Evolutionary conservation across 306 rosid species (phyloP).

Genomic region (Malus orientalis): DNA sequence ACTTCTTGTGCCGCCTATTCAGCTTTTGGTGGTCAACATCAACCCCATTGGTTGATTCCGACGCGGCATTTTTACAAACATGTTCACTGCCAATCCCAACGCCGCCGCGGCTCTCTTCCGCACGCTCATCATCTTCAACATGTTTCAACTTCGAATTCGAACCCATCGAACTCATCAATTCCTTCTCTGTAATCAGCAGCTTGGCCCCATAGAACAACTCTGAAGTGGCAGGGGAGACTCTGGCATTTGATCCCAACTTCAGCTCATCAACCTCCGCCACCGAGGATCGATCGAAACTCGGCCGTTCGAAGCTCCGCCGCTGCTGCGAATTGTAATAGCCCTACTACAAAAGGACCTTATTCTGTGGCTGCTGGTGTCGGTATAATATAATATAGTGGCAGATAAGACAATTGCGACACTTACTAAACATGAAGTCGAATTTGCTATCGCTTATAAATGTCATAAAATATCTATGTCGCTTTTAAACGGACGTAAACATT

Average conservation of each 20-base stretch:
- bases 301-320: slow-evolving; percentile 64
- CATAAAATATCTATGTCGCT: no score
- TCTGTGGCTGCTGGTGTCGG: no score
- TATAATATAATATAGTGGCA: no score
- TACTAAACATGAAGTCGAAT: no score
- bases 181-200: slow-evolving; percentile 56
- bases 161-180: slow-evolving; percentile 35
- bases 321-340: slow-evolving; percentile 52
- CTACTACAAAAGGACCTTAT: no score
- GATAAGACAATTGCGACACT: no score
- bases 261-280: slow-evolving; percentile 61
- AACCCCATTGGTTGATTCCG: neutral
- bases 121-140: slow-evolving; percentile 21
- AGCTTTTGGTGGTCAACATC: slow-evolving; percentile 26
- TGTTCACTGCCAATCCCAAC: slow-evolving; percentile 1
- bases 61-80: slow-evolving; percentile 24
- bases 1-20: slow-evolving; percentile 42
- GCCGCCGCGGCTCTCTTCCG: slow-evolving; percentile 8
- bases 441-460: no score
- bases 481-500: no score
- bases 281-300: slow-evolving; percentile 67
- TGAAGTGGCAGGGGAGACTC: slow-evolving; percentile 75
- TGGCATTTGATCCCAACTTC: slow-evolving; percentile 60
- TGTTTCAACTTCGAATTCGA: slow-evolving; percentile 28
- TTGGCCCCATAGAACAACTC: slow-evolving; percentile 91